Evolutionary conservation across 2,329 filamentous ascomycete genomes (phyloP), one percentile per base, ranked within the genome.

Genomic region (Pestalotiopsis sp.): DNA sequence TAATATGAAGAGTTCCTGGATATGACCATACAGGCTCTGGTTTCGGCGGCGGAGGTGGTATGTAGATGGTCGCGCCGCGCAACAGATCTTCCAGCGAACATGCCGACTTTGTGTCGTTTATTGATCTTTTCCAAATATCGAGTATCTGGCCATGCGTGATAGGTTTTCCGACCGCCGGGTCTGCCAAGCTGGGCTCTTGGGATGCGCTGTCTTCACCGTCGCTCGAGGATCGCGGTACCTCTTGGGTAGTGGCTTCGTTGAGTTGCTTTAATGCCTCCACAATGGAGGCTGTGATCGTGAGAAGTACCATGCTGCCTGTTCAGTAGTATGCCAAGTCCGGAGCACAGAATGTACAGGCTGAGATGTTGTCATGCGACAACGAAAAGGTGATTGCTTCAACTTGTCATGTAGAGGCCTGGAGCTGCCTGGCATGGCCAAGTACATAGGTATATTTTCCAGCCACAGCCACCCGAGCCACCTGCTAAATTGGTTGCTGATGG

Each of bases 31-130:
- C 93, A 13, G 91, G 92, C 76, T 94, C 90, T 2, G 89, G 86
- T 76, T 94, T 97, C 4, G 91, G 89, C 4, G 91, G 87, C 14
- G 92, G 91, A n/a, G 94, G 93, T n/a, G 93, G 88, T 10, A 89
- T 79, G 78, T 97, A 97, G 70, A 97, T 82, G 66, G 77, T 85
- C 30, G 93, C 88, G 59, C 93, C 92, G 67, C 83, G 87, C 10
- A 98, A 84, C 39, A 98, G 86, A 40, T 81, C 75, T 72, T 95
- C 91, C 13, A 98, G 84, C 17, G 84, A 88, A 68, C 81, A 84
- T 13, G 73, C 70, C 4, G 73, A 69, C 35, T 77, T 65, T 9
- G 72, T 73, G 4, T 77, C 71, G 0, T 71, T 70, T 70, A 81
- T 84, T 6, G 92, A 78, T 1, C 78, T 75, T 70, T 81, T 86